These are phyloP conservation scores for Tricholoma furcatifolium DNA, from an alignment of 768 basidiomycete genomes.

Conservation along the genomic window DNA sequence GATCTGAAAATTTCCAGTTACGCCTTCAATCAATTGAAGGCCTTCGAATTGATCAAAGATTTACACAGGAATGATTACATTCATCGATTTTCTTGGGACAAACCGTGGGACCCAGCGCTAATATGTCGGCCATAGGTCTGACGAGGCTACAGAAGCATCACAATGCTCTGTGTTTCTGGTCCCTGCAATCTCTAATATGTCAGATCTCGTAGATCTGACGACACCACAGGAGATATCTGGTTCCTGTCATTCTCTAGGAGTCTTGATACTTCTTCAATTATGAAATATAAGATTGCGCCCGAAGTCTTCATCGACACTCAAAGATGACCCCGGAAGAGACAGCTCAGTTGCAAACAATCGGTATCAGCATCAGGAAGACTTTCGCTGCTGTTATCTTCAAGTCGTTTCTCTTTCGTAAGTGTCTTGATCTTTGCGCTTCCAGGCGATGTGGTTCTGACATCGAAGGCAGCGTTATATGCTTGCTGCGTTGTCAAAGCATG, in stretches of 20 bases:
- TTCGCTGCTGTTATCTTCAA: slow-evolving; percentile 7
- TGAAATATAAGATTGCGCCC: not conserved
- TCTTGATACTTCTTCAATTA: not conserved
- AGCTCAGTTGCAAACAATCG: slow-evolving; percentile 1
- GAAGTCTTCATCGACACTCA: no score
- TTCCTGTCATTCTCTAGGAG: not conserved
- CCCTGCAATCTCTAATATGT: no score
- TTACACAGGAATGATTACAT: no score
- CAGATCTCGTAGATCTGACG: no score
- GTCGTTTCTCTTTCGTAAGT: slow-evolving; percentile 8
- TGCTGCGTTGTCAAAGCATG: slow-evolving; percentile 4
- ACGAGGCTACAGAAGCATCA: not conserved
- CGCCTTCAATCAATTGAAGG: no score
- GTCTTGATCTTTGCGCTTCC: not conserved
- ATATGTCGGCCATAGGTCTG: no score
- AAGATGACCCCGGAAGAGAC: slow-evolving; percentile 8
- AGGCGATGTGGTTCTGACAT: not conserved
- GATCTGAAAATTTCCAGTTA: no score
- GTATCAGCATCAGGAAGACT: slow-evolving; percentile 2
- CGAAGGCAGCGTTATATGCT: not conserved
- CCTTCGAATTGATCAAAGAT: no score
- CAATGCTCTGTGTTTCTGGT: not conserved
- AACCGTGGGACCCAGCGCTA: no score
- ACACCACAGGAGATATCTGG: no score
- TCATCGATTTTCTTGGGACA: no score